Evolutionary conservation across 1,139 yeast species (phyloP).

Genomic region (Lodderomyces oxycetoniae): DNA sequence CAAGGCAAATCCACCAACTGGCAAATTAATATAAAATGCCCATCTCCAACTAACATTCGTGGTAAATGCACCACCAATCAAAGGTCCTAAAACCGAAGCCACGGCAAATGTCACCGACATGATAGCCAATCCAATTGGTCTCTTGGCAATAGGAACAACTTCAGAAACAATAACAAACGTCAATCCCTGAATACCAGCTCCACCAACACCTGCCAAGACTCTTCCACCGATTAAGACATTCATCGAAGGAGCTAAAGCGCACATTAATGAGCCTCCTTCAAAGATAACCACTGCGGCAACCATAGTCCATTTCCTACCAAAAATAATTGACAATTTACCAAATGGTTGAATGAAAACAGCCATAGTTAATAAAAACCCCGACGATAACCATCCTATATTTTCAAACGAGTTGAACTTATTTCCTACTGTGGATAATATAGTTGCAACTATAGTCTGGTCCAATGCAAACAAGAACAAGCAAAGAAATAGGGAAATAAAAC

Average conservation of each 20-base stretch:
- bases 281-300: slow-evolving; percentile 31
- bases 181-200: slow-evolving; percentile 28
- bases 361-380: slow-evolving; percentile 51
- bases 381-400: slow-evolving; percentile 55
- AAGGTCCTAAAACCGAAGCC: slow-evolving; percentile 55
- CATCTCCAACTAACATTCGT: slow-evolving; percentile 57
- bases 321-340: slow-evolving; percentile 42
- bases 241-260: slow-evolving; percentile 34
- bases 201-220: slow-evolving; percentile 34
- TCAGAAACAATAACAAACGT: slow-evolving; percentile 27
- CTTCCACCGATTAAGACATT: slow-evolving; percentile 36
- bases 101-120: slow-evolving; percentile 37
- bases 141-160: slow-evolving; percentile 25
- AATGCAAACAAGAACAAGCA: slow-evolving; percentile 36
- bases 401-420: slow-evolving; percentile 42
- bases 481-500: slow-evolving; percentile 25
- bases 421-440: slow-evolving; percentile 35
- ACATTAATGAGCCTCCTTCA: slow-evolving; percentile 36
- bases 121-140: slow-evolving; percentile 33
- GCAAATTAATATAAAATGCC: slow-evolving; percentile 61
- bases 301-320: slow-evolving; percentile 42
- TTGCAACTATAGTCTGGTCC: slow-evolving; percentile 40
- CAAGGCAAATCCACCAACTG: slow-evolving; percentile 33
- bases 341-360: slow-evolving; percentile 35
- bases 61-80: slow-evolving; percentile 51